Percentiles rank a stretch among this genome's conserved stretches.
These are phyloP conservation scores for Aspergillus alliaceus DNA, from an alignment of 2,329 filamentous ascomycete genomes.

Conservation along the genomic window DNA sequence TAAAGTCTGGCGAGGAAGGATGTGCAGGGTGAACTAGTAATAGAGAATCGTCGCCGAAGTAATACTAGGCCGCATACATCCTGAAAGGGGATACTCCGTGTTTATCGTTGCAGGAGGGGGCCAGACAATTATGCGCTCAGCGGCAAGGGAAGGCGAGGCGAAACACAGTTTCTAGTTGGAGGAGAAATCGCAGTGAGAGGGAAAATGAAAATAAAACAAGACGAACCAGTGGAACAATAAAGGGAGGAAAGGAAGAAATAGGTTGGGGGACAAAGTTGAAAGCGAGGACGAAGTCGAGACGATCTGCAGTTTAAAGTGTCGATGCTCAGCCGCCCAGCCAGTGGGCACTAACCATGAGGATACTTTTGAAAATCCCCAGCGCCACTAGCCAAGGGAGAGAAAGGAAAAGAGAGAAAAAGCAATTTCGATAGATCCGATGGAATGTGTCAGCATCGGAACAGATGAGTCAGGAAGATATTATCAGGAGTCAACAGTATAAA, in stretches of 20 bases:
- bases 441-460: background rate
- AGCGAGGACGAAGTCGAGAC: background rate
- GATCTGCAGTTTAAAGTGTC: constrained; percentile 1
- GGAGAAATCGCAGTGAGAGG: background rate
- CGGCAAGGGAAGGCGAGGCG: background rate
- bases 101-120: constrained; percentile 6
- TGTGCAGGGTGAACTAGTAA: constrained; percentile 11
- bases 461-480: background rate
- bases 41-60: background rate
- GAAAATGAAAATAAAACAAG: background rate
- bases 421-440: background rate
- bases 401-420: constrained; percentile 4
- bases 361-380: background rate
- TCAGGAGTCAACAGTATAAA: background rate
- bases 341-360: background rate
- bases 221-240: background rate
- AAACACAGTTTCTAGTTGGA: background rate
- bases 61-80: constrained; percentile 20
- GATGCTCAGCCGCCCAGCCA: background rate
- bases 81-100: constrained; percentile 6
- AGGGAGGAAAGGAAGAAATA: background rate
- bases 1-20: constrained; percentile 1
- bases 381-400: background rate
- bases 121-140: background rate
- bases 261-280: background rate